These are phyloP conservation scores for Steccherinum ochraceum DNA, from an alignment of 768 basidiomycete species.

Conservation along the genomic window DNA sequence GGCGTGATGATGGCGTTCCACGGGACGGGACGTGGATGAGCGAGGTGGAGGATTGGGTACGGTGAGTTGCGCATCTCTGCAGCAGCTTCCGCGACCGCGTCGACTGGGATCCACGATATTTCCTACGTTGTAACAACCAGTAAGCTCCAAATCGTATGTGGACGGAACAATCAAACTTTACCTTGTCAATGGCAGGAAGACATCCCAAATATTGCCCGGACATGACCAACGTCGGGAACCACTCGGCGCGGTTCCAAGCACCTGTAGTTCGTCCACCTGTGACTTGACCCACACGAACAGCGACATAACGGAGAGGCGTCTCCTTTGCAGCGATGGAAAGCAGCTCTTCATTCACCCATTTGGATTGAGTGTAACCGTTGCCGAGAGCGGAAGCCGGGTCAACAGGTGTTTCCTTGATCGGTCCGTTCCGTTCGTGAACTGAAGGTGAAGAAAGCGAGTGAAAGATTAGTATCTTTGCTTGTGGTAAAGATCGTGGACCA, in stretches of 20 bases:
- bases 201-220: conserved; percentile 11
- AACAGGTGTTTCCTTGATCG: conserved; percentile 8
- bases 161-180: not conserved
- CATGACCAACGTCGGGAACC: conserved; percentile 28
- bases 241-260: conserved; percentile 29
- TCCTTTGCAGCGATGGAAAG: conserved; percentile 12
- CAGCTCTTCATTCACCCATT: conserved; percentile 24
- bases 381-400: conserved; percentile 12
- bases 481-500: too few species aligned
- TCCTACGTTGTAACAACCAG: not conserved
- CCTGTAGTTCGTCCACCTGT: conserved; percentile 26
- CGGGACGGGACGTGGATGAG: conserved; percentile 14
- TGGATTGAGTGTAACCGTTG: conserved; percentile 28
- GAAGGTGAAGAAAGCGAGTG: not conserved
- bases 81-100: conserved; percentile 13
- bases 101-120: conserved; percentile 14
- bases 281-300: conserved; percentile 30
- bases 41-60: conserved; percentile 13
- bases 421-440: not conserved
- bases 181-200: not conserved
- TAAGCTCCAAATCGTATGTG: not conserved
- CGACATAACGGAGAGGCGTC: not conserved
- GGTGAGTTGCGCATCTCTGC: conserved; percentile 10
- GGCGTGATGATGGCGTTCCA: conserved; percentile 11
- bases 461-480: not conserved